Evolutionary conservation across 805 yeast genomes (phyloP).

Genomic region (Zygosaccharomyces kombuchaensis): DNA sequence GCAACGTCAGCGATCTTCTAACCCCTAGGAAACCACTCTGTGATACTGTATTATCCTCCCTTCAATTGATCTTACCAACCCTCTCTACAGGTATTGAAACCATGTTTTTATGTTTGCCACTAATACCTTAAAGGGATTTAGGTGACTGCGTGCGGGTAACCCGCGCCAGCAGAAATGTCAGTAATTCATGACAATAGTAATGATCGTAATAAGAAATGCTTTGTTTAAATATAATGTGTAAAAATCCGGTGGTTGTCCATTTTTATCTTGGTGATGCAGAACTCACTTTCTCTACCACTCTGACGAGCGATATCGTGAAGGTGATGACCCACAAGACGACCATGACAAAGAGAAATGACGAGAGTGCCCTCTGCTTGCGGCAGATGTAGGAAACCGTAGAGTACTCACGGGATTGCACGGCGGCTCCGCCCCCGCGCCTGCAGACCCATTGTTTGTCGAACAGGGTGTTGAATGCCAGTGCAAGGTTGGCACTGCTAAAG

Average conservation of each 20-base stretch:
- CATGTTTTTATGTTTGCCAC: slow-evolving; percentile 6
- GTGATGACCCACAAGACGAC: slow-evolving; percentile 81
- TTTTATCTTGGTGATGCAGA: slow-evolving; percentile 20
- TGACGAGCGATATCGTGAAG: slow-evolving; percentile 73
- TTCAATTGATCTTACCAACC: not conserved
- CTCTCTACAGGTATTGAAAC: not conserved
- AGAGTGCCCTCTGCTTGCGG: slow-evolving; percentile 68
- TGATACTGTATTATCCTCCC: not conserved
- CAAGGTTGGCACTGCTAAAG: slow-evolving; percentile 80
- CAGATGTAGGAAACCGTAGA: slow-evolving; percentile 56
- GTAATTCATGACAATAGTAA: slow-evolving; percentile 1
- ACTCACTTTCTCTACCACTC: slow-evolving; percentile 69
- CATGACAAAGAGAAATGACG: slow-evolving; percentile 72
- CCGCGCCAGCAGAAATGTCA: slow-evolving; percentile 1
- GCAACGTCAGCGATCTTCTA: not conserved
- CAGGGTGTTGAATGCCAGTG: slow-evolving; percentile 79
- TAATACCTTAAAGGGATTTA: slow-evolving; percentile 6
- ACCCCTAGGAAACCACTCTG: not conserved
- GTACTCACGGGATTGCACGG: slow-evolving; percentile 10
- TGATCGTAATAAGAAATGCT: not conserved
- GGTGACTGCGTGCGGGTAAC: slow-evolving; percentile 1
- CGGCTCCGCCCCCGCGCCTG: slow-evolving; percentile 20
- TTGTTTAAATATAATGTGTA: not conserved
- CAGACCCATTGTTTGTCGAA: slow-evolving; percentile 85
- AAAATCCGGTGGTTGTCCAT: not conserved